Evolutionary conservation across 2,329 filamentous ascomycete genomes (phyloP).

Genomic region (Ilyonectria mors-panacis): DNA sequence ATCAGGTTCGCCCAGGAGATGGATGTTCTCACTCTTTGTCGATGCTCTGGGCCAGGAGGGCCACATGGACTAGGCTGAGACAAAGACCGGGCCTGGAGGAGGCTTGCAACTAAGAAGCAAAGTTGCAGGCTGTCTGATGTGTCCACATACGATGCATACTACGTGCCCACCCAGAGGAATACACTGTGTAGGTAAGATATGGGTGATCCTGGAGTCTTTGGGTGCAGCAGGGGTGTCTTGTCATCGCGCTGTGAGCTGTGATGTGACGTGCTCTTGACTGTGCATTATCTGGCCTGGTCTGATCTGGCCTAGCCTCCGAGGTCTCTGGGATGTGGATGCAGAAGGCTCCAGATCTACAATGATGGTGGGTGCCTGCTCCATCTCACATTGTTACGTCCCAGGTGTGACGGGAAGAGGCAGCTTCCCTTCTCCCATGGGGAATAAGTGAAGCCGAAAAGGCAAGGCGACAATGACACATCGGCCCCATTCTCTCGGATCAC

Average conservation of each 20-base stretch:
- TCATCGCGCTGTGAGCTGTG: neutral
- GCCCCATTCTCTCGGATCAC: neutral
- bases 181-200: neutral
- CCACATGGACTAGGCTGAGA: neutral
- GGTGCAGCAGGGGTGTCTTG: neutral
- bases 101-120: neutral
- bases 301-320: neutral
- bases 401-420: neutral
- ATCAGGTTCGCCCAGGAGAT: neutral
- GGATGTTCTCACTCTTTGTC: neutral
- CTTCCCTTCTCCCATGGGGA: neutral
- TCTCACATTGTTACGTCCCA: neutral
- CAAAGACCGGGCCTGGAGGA: neutral
- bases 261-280: slow-evolving; percentile 8
- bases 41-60: neutral
- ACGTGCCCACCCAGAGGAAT: neutral
- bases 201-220: neutral
- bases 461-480: neutral
- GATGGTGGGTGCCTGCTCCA: neutral
- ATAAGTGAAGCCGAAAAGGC: neutral
- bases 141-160: slow-evolving; percentile 4
- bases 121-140: neutral
- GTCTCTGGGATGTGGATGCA: neutral
- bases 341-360: neutral
- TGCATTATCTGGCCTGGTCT: neutral